Base-by-base conservation (phyloP, 2,329 filamentous ascomycete genomes). In the Westerdykella sp. region DNA sequence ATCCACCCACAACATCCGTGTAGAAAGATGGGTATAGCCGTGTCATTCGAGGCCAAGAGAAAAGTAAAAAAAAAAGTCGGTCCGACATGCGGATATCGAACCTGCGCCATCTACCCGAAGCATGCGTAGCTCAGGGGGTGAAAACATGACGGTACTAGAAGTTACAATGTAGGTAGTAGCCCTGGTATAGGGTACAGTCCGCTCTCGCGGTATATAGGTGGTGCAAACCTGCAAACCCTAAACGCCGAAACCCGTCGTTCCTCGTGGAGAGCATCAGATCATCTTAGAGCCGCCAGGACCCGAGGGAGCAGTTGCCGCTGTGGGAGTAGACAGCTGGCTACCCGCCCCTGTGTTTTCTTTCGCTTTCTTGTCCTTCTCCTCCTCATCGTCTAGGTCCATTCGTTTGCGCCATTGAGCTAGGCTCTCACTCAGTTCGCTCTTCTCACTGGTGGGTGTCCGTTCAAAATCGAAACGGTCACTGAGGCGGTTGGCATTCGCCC, bases 381-480 rank as follows among this genome's bases (percentile, higher is more conserved):
- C 44, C 5, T 61, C 56, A 36, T 63, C 58, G 13, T 64, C 60
- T 12, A 58, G 39, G 38, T 62, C 54, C 46, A 63, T 57, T 6
- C 56, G 54, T 35, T 58, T 54, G 37, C 60, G 54, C 66, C 65
- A 69, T n/a, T 59, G 54, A 18, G 59, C 53, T 14, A 67, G 55
- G 18, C 56, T 58, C 39, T 65, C 61, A 40, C 55, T 59, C 12
- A 65, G 31, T 14, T 62, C 60, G 28, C 52, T 56, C 35, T 59
- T 58, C 37, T 62, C 61, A 16, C 49, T 66, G 3, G 64, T 68
- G 7, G 69, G 66, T 1, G 65, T 69, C 32, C 66, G 72, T 44
- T 95, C 90, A 56, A 94, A 90, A 62, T 96, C 90, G 57, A 95
- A 94, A 40, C 85, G 82, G 59, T 84, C 90, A 67, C 87, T 95